Evolutionary conservation across 2,329 filamentous ascomycete genomes (phyloP).

Genomic region (Orbilia brochopaga): DNA sequence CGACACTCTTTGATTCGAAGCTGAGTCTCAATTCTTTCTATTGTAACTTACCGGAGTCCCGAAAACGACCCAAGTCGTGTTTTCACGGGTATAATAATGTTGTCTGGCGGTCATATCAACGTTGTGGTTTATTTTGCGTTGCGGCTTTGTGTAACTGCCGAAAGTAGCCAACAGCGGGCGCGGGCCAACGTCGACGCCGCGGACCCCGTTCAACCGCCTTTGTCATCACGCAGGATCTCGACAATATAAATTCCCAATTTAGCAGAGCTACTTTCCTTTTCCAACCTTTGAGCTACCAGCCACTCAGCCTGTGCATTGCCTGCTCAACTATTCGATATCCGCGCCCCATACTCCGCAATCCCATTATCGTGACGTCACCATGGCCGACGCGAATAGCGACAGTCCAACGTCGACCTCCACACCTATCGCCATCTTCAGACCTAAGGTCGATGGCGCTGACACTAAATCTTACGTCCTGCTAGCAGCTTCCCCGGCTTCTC

Average conservation of each 20-base stretch:
- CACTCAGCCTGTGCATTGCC: too few species aligned
- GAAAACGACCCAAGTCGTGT: too few species aligned
- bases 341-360: too few species aligned
- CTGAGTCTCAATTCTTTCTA: too few species aligned
- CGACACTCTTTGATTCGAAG: neutral
- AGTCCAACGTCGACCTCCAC: slow-evolving; percentile 19
- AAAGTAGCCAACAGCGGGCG: slow-evolving; percentile 7
- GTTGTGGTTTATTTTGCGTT: slow-evolving; percentile 39
- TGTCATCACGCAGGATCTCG: slow-evolving; percentile 13
- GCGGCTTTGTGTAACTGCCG: slow-evolving; percentile 42
- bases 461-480: slow-evolving; percentile 31
- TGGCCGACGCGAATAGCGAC: slow-evolving; percentile 22
- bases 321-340: too few species aligned
- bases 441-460: slow-evolving; percentile 14
- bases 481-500: slow-evolving; percentile 24
- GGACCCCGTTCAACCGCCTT: slow-evolving; percentile 8
- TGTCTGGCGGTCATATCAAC: neutral
- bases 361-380: slow-evolving; percentile 3
- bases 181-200: slow-evolving; percentile 9
- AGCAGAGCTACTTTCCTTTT: neutral
- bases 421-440: slow-evolving; percentile 41
- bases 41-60: too few species aligned
- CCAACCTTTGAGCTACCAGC: neutral
- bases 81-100: too few species aligned
- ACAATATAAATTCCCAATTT: slow-evolving; percentile 3